Base-by-base conservation (phyloP, 768 basidiomycete genomes). In the Auricularia sp. region DNA sequence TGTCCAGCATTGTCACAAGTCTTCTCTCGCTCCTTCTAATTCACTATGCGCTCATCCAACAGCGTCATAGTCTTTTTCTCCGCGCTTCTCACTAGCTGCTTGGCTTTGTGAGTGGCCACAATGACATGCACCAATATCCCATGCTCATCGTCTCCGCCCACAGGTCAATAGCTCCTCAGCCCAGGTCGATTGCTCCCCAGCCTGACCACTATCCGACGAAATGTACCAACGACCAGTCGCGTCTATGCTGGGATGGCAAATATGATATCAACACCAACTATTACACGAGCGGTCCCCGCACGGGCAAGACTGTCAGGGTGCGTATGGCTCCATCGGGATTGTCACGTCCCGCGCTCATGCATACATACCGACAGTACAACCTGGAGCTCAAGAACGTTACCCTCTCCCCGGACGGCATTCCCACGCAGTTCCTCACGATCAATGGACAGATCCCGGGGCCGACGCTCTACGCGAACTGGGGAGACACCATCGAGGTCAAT, bases 261-360 rank as follows among this genome's bases (percentile, higher is more conserved):
- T 59, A 59, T 29, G 34, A 59, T 59, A 59, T 59, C 56, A 59
- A 59, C 56, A 59, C 56, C 56, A 34, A 59, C 29, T 59, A 59
- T 35, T 59, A 59, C 34, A 33, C 56, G 24, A 14, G 14, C 56
- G 56, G 56, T 18, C 56, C 56, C 18, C 56, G 56, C 56, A 59
- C 56, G 11, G 56, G 56, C 4, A 59, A 59, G 24, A 35, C 34
- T 29, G 56, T 59, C 29, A 14, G 3, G 11, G 54, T 56, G 24
- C 54, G 16, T 18, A 8, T 8, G 54, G 10, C 16, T n/a, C n/a
- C 14, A 16, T 21, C 14, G 10, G 14, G 21, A 18, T 56, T 21
- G 10, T n/a, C 54, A 8, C 54, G 24, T 56, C 2, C 29, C 29
- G 29, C 29, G 29, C 11, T 56, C 14, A 29, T 21, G 1, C 54